Evolutionary conservation across 1,284 basidiomycete genomes (phyloP), one percentile per base, ranked within the genome.

Genomic region (Naganishia sp.): DNA sequence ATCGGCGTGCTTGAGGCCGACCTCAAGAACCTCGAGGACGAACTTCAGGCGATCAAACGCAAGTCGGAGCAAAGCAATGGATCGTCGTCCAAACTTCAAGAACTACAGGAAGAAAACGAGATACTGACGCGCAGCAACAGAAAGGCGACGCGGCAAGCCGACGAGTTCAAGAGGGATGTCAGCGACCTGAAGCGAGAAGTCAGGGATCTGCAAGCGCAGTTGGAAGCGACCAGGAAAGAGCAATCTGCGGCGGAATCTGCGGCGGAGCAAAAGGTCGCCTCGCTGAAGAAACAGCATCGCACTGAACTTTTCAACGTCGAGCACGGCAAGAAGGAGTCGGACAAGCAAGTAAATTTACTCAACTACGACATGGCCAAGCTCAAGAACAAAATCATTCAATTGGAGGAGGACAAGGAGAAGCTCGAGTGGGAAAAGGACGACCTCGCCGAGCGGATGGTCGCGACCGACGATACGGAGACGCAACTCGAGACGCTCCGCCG

Each of bases 401-500:
- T 59, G 28, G 31, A 39, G 16, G 16, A 31, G 6, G 21, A 28
- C 15, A 59, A 18, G 6, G 6, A 23, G 11, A 18, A 36, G 18
- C 53, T 55, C 15, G 56, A 49, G 31, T n/a, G 56, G 31, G 31
- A 44, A 39, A 59, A 46, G 23, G 23, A 43, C 4, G 53, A 55
- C n/a, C 53, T 55, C 9, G 53, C 33, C 2, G 16, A 3, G 18
- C 53, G 53, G 39, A 16, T 39, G 7, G 33, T 3, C 25, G 9
- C 13, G 21, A 21, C 33, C 18, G 18, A 16, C 25, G 53, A 50
- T 25, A 28, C 49, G 21, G 13, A 15, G 13, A 13, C 49, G 21
- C 21, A 50, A 28, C 21, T 50, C 2, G 23, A 21, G 49, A 50
- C 23, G n/a, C 49, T 50, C 13, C 21, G 13, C 7, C 13, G 25